Evolutionary conservation across 163 green algal species (phyloP).

Genomic region (Chloroidium sp.): DNA sequence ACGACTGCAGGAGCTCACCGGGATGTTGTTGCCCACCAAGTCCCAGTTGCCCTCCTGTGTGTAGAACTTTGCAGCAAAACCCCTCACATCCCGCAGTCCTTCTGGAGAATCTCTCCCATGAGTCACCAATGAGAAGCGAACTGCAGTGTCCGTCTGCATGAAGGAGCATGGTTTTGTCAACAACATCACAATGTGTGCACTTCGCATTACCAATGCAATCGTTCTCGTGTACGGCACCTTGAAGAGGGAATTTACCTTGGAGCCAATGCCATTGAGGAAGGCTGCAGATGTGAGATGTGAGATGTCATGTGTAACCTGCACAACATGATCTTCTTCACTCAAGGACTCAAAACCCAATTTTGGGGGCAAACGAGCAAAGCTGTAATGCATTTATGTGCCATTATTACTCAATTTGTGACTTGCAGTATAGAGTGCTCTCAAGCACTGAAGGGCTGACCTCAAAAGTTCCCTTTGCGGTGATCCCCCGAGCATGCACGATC

Average conservation of each 20-base stretch:
- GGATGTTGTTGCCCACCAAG: conserved; percentile 86
- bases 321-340: neutral
- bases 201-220: neutral
- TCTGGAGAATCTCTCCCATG: conserved; percentile 63
- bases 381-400: too few relatives aligned
- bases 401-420: neutral
- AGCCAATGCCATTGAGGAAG: conserved; percentile 38
- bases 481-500: conserved; percentile 86
- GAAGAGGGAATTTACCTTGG: conserved; percentile 44
- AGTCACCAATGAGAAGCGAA: conserved; percentile 86
- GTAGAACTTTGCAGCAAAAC: conserved; percentile 93
- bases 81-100: conserved; percentile 77
- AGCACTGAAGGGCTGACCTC: conserved; percentile 47
- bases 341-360: neutral
- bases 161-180: neutral
- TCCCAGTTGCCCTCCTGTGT: conserved; percentile 78
- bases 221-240: neutral
- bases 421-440: neutral
- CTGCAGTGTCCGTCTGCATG: conserved; percentile 56
- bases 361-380: too few relatives aligned
- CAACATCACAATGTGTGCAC: neutral
- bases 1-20: conserved; percentile 16
- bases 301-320: conserved; percentile 75
- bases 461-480: conserved; percentile 85
- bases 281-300: conserved; percentile 80